phyloP scores from a whole-genome alignment of 2,329 filamentous ascomycete genomes.

The Drechslerella coelobrocha region DNA sequence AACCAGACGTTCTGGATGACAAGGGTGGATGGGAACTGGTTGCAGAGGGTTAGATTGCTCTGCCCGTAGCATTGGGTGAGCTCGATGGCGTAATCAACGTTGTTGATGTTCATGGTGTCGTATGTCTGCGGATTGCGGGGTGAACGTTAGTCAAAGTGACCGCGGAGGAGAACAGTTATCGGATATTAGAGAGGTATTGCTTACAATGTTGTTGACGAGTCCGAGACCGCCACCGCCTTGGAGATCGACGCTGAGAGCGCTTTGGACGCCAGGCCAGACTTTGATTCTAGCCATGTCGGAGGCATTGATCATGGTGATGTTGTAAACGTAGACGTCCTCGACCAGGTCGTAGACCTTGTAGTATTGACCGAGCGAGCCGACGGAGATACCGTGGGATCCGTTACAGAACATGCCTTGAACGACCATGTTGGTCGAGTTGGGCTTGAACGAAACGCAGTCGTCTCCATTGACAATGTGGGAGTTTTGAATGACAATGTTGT shows the following conservation, averaged over 20 bases:
- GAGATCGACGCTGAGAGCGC: slow-evolving; percentile 67
- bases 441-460: slow-evolving; percentile 77
- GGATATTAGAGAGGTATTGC: background rate
- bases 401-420: slow-evolving; percentile 73
- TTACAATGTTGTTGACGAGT: slow-evolving; percentile 67
- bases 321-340: slow-evolving; percentile 71
- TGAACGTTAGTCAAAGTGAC: background rate
- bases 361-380: slow-evolving; percentile 76
- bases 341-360: slow-evolving; percentile 70
- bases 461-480: slow-evolving; percentile 71
- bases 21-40: slow-evolving; percentile 53
- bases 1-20: slow-evolving; percentile 62
- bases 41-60: slow-evolving; percentile 64
- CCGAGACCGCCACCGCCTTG: slow-evolving; percentile 71
- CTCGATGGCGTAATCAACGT: slow-evolving; percentile 70
- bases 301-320: slow-evolving; percentile 67
- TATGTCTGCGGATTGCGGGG: slow-evolving; percentile 63
- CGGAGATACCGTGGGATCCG: slow-evolving; percentile 74
- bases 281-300: slow-evolving; percentile 72
- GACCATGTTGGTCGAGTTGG: slow-evolving; percentile 72
- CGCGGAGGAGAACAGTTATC: too few relatives aligned
- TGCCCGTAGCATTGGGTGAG: slow-evolving; percentile 68
- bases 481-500: slow-evolving; percentile 71
- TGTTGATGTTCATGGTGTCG: slow-evolving; percentile 66
- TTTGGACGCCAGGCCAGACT: slow-evolving; percentile 70